These are phyloP conservation scores for Xylaria sp. DNA, from an alignment of 2,329 filamentous ascomycete genomes.

Conservation along the genomic window DNA sequence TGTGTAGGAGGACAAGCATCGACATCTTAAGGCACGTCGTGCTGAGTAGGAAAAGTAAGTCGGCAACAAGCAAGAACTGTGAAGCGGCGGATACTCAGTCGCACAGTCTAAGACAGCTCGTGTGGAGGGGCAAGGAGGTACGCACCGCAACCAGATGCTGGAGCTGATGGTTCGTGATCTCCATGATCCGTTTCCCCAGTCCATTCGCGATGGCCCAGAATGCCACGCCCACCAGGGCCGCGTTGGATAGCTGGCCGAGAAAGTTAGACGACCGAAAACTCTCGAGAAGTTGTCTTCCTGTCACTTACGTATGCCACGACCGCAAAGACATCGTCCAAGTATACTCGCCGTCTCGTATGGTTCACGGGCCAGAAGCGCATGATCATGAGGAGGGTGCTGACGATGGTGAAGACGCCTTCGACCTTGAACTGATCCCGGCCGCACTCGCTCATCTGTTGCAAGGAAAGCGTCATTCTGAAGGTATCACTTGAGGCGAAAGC, in stretches of 20 bases:
- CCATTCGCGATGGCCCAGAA: slow-evolving; percentile 27
- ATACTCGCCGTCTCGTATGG: slow-evolving; percentile 19
- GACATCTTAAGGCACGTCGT: slow-evolving; percentile 31
- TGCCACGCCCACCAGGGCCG: slow-evolving; percentile 15
- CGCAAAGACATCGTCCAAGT: slow-evolving; percentile 21
- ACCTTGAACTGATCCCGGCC: slow-evolving; percentile 17
- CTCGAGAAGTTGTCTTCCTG: neutral
- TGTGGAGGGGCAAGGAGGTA: neutral
- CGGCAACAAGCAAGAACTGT: slow-evolving; percentile 20
- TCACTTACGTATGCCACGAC: slow-evolving; percentile 24
- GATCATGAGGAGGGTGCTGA: slow-evolving; percentile 14
- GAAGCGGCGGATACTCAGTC: neutral
- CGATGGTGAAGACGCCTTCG: slow-evolving; percentile 19
- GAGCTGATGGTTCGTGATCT: slow-evolving; percentile 8
- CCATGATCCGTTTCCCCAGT: slow-evolving; percentile 20
- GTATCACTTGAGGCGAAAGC: neutral
- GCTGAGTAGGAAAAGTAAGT: slow-evolving; percentile 29
- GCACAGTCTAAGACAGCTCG: slow-evolving; percentile 1
- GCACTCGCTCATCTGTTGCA: slow-evolving; percentile 3
- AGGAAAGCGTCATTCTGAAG: slow-evolving; percentile 1
- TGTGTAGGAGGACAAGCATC: slow-evolving; percentile 30
- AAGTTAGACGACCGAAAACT: too few species aligned
- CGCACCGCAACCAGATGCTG: slow-evolving; percentile 15
- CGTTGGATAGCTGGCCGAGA: slow-evolving; percentile 11
- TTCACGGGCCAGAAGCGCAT: slow-evolving; percentile 25